phyloP scores from a whole-genome alignment of 83 land plant species.

The Thuja plicata region DNA sequence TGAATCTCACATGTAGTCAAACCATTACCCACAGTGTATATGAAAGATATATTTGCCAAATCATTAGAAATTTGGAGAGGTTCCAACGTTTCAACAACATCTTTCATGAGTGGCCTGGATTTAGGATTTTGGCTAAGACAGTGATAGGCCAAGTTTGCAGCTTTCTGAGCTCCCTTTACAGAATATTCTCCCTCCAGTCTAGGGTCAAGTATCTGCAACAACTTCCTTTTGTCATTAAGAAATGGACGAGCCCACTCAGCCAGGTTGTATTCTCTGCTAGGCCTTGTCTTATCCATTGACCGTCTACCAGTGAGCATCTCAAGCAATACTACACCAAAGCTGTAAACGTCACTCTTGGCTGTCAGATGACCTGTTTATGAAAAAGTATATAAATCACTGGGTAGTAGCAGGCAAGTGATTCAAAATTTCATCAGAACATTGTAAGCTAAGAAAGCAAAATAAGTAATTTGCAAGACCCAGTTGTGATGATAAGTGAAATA shows the following conservation, averaged over 20 bases:
- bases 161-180: slow-evolving; percentile 38
- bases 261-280: slow-evolving; percentile 42
- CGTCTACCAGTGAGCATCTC: slow-evolving; percentile 56
- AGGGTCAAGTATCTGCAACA: slow-evolving; percentile 53
- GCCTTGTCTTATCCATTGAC: slow-evolving; percentile 54
- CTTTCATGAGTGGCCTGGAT: slow-evolving; percentile 47
- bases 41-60: slow-evolving; percentile 28
- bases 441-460: not conserved
- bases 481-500: not conserved
- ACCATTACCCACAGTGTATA: slow-evolving; percentile 25
- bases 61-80: slow-evolving; percentile 34
- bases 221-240: slow-evolving; percentile 42
- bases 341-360: slow-evolving; percentile 63
- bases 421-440: not conserved
- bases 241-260: slow-evolving; percentile 61
- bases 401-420: not conserved
- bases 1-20: slow-evolving; percentile 8
- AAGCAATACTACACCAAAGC: slow-evolving; percentile 68
- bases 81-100: slow-evolving; percentile 52
- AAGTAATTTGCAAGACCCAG: not conserved
- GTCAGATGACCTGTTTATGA: slow-evolving; percentile 60
- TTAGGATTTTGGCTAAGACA: slow-evolving; percentile 57
- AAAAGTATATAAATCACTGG: not conserved
- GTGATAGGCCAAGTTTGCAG: slow-evolving; percentile 50
- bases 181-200: slow-evolving; percentile 59